These are phyloP conservation scores for Rosa chinensis DNA, from an alignment of 306 rosid genomes.

Conservation along the genomic window DNA sequence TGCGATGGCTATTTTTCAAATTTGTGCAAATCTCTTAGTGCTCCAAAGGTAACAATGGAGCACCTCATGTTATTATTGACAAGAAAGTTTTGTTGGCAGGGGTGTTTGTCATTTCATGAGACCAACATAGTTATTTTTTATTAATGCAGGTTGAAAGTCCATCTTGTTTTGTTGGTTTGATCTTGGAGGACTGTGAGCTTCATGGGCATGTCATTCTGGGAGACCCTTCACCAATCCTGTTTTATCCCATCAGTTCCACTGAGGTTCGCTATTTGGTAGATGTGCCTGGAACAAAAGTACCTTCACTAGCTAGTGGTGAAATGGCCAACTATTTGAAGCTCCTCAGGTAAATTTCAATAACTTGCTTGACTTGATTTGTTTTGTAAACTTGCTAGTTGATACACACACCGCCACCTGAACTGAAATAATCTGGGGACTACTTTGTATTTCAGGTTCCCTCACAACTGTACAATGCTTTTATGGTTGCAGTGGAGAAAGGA, in stretches of 20 bases:
- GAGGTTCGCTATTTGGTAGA: conserved; percentile 69
- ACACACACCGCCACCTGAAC: too few relatives aligned
- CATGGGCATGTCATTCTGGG: conserved; percentile 43
- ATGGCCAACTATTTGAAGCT: too few relatives aligned
- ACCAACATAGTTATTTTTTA: neutral
- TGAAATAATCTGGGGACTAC: too few relatives aligned
- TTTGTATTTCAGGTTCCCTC: too few relatives aligned
- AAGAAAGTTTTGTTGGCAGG: too few relatives aligned
- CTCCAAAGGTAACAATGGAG: conserved; percentile 39
- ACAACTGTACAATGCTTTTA: too few relatives aligned
- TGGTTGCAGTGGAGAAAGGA: too few relatives aligned
- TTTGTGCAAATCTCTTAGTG: conserved; percentile 46
- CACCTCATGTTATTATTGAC: neutral
- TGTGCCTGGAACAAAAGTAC: conserved; percentile 57
- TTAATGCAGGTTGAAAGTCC: conserved; percentile 32
- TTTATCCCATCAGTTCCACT: conserved; percentile 62
- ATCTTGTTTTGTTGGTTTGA: conserved; percentile 54
- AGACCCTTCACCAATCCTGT: conserved; percentile 47
- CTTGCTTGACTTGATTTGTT: too few relatives aligned
- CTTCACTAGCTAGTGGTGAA: too few relatives aligned
- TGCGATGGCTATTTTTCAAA: conserved; percentile 66
- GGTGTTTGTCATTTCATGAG: neutral
- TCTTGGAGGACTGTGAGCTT: conserved; percentile 55
- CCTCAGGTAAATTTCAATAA: too few relatives aligned
- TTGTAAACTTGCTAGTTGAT: too few relatives aligned